Evolutionary conservation across 805 yeast species (phyloP), one percentile per base, ranked within the genome.

Genomic region (Nakazawaea peltata): DNA sequence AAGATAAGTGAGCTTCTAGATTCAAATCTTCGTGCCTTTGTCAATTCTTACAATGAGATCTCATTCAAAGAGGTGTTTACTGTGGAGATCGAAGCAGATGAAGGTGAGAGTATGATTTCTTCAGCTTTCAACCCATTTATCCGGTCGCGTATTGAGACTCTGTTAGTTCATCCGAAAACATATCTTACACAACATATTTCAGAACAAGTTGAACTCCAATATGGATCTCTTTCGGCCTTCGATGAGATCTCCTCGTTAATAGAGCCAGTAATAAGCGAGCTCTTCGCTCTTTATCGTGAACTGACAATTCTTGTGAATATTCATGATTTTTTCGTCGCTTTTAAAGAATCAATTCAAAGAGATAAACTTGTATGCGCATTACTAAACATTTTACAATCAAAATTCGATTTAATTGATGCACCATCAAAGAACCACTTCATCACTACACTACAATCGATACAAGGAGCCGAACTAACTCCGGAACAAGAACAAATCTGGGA

Each of bases 201-300:
- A 14, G 32, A 19, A 11, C 18, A 23, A 16, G n/a, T n/a, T n/a
- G n/a, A n/a, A n/a, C n/a, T n/a, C n/a, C n/a, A n/a, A n/a, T n/a
- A n/a, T n/a, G n/a, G n/a, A n/a, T n/a, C n/a, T n/a, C n/a, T n/a
- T n/a, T 25, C 36, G 6, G 25, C 27, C 6, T 19, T 19, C 7
- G 41, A 39, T 18, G 44, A 50, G 26, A 41, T 71, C 17, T 59
- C 58, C 43, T 49, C 56, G 30, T 30, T 53, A 1, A 45, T 70
- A 30, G 72, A 68, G 15, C 87, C 87, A 1, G 58, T 74, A 3
- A 48, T 77, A 5, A 60, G 72, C 21, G 72, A 69, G 32, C 51
- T 87, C 36, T 87, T 74, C 56, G 69, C 73, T 32, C 63, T 84
- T 12, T 81, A 79, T 51, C 71, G 92, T 40, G 96, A 87, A 46